A percentile compares a stretch with the other conserved stretches of the same genome.
Conservation (phyloP, 1,284 basidiomycete genomes). For the Malassezia equina region DNA sequence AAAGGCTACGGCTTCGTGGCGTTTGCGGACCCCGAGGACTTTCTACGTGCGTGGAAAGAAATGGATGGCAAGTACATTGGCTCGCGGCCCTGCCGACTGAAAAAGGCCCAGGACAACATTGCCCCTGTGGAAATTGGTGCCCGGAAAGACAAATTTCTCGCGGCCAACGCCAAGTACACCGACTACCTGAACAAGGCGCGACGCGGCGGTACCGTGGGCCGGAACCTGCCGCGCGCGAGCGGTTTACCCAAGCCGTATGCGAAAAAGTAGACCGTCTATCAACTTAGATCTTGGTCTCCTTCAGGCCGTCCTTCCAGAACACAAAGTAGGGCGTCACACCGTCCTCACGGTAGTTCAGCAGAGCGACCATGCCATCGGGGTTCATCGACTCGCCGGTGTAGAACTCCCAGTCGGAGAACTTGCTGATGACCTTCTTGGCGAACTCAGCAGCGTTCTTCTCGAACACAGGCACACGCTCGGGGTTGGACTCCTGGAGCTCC, state of each 20-base stretch:
- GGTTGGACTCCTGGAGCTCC: slow-evolving; percentile 52
- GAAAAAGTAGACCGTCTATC: slow-evolving; percentile 17
- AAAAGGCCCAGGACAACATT: slow-evolving; percentile 40
- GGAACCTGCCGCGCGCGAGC: slow-evolving; percentile 23
- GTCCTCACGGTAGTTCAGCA: slow-evolving; percentile 53
- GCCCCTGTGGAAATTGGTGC: slow-evolving; percentile 35
- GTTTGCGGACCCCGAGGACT: slow-evolving; percentile 97
- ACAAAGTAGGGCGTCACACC: slow-evolving; percentile 59
- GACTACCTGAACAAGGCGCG: slow-evolving; percentile 26
- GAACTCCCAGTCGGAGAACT: slow-evolving; percentile 82
- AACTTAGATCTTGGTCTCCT: slow-evolving; percentile 45
- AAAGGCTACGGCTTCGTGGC: slow-evolving; percentile 89
- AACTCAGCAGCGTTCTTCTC: slow-evolving; percentile 64
- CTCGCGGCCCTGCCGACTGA: slow-evolving; percentile 38
- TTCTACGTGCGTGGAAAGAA: slow-evolving; percentile 96
- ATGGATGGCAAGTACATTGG: slow-evolving; percentile 70
- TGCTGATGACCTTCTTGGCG: slow-evolving; percentile 63
- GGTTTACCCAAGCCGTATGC: slow-evolving; percentile 23
- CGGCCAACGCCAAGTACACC: slow-evolving; percentile 33
- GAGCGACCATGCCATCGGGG: slow-evolving; percentile 49
- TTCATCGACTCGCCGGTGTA: slow-evolving; percentile 67
- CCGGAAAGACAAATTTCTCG: slow-evolving; percentile 42
- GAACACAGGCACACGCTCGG: slow-evolving; percentile 66
- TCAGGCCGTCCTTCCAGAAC: slow-evolving; percentile 48
- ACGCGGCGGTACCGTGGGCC: slow-evolving; percentile 45